Percentiles rank a stretch among this genome's conserved stretches.
Evolutionary conservation across 2,329 filamentous ascomycete genomes (phyloP).

Genomic region (Xylariaceae sp.): DNA sequence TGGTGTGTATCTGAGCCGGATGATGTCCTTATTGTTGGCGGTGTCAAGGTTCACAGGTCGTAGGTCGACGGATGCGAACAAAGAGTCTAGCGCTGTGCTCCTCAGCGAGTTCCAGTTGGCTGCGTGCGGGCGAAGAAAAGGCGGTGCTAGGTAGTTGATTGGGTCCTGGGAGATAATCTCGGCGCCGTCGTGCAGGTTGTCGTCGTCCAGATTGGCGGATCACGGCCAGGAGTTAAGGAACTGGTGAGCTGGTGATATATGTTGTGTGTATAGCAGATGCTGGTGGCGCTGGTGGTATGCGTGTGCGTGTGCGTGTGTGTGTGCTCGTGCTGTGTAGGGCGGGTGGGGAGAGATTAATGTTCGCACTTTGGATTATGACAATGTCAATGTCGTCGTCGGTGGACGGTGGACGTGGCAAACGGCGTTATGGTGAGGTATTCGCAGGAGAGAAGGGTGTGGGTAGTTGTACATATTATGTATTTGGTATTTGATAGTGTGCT

Average conservation of each 20-base stretch:
- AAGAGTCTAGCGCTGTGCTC: too few species aligned
- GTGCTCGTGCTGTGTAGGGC: slow-evolving; percentile 19
- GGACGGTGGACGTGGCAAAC: too few species aligned
- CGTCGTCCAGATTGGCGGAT: slow-evolving; percentile 7
- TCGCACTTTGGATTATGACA: too few species aligned
- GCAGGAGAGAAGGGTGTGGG: slow-evolving; percentile 26
- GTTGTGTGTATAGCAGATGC: too few species aligned
- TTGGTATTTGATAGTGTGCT: slow-evolving; percentile 25
- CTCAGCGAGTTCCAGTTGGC: too few species aligned
- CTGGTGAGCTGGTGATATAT: slow-evolving; percentile 18
- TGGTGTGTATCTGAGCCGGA: slow-evolving; percentile 16
- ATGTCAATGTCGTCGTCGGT: too few species aligned
- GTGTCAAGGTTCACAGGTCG: slow-evolving; percentile 13
- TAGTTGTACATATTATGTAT: slow-evolving; percentile 36
- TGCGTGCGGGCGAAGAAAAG: too few species aligned
- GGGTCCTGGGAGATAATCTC: too few species aligned
- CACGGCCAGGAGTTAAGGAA: slow-evolving; percentile 21
- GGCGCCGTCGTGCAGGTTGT: too few species aligned
- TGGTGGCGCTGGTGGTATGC: too few species aligned
- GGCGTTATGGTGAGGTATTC: slow-evolving; percentile 7
- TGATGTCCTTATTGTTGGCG: slow-evolving; percentile 22
- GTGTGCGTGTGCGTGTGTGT: too few species aligned
- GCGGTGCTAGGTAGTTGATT: too few species aligned
- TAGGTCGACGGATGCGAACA: slow-evolving; percentile 3
- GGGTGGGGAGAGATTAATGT: slow-evolving; percentile 9